These are phyloP conservation scores for Penicillium flavigenum DNA, from an alignment of 495 filamentous ascomycete genomes.

Conservation along the genomic window DNA sequence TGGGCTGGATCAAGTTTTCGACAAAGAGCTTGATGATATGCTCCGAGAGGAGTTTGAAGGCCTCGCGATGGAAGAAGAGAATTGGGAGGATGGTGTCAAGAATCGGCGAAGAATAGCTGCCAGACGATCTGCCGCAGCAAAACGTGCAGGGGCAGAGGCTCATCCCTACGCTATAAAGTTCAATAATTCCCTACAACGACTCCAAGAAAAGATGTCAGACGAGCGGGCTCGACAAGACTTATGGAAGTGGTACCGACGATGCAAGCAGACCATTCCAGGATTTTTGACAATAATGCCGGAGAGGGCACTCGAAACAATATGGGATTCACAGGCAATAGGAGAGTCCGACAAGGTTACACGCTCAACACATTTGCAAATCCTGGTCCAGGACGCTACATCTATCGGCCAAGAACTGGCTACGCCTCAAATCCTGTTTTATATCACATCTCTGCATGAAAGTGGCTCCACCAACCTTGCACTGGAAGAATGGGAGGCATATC, in stretches of 20 bases:
- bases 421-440: conserved; percentile 60
- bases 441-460: conserved; percentile 61
- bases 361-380: conserved; percentile 56
- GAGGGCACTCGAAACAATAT: conserved; percentile 42
- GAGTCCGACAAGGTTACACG: conserved; percentile 41
- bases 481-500: conserved; percentile 62
- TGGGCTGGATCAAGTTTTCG: conserved; percentile 42
- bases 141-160: conserved; percentile 21
- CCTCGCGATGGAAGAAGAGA: conserved; percentile 41
- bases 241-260: conserved; percentile 49
- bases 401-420: conserved; percentile 51
- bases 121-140: conserved; percentile 25
- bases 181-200: conserved; percentile 28
- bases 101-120: conserved; percentile 22
- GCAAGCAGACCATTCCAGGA: conserved; percentile 39
- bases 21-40: conserved; percentile 47
- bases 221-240: conserved; percentile 33
- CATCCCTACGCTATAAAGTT: conserved; percentile 40
- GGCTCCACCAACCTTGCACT: conserved; percentile 60
- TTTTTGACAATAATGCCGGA: conserved; percentile 40
- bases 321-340: conserved; percentile 48
- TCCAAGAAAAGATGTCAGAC: conserved; percentile 27
- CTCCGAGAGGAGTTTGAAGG: conserved; percentile 44
- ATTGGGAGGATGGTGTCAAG: conserved; percentile 31
- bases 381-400: conserved; percentile 62